Percentiles rank a stretch among this genome's conserved stretches.
Evolutionary conservation across 2,329 filamentous ascomycete genomes (phyloP).

Genomic region (Alternaria rosae): DNA sequence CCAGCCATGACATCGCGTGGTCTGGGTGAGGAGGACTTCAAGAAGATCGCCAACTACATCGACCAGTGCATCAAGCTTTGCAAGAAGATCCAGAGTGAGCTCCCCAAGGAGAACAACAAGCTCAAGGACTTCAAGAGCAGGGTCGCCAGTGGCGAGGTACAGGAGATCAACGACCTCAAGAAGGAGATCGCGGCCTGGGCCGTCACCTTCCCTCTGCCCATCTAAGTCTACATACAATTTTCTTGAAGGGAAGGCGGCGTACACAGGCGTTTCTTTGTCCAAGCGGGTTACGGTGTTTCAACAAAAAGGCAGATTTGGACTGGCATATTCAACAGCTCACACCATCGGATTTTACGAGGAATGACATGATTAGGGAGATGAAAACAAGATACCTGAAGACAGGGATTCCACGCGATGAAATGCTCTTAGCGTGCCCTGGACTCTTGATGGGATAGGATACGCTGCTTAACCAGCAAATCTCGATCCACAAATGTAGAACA

Average conservation of each 20-base stretch:
- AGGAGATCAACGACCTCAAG: constrained; percentile 83
- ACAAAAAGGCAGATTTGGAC: constrained; percentile 30
- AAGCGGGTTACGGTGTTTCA: constrained; percentile 24
- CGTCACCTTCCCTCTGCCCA: constrained; percentile 88
- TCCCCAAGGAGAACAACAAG: constrained; percentile 98
- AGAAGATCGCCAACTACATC: constrained; percentile 81
- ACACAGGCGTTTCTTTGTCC: constrained; percentile 21
- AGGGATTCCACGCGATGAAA: neutral
- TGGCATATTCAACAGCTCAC: constrained; percentile 38
- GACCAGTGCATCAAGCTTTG: constrained; percentile 87
- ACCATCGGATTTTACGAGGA: constrained; percentile 10
- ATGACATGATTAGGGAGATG: constrained; percentile 7
- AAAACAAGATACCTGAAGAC: neutral
- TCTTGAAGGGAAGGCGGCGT: constrained; percentile 19
- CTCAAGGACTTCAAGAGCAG: constrained; percentile 99
- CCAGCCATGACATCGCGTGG: constrained; percentile 98
- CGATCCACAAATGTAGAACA: neutral
- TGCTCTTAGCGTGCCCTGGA: neutral
- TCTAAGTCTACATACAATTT: constrained; percentile 53
- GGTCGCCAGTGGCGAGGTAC: constrained; percentile 78
- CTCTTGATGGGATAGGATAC: neutral
- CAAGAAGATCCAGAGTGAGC: constrained; percentile 81
- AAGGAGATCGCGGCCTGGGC: constrained; percentile 92
- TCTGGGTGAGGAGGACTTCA: constrained; percentile 89
- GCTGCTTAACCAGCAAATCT: neutral